Percentiles rank a stretch among this genome's conserved stretches.
Evolutionary conservation across 1,139 yeast species (phyloP).

Genomic region (Sugiyamaella paludigena): DNA sequence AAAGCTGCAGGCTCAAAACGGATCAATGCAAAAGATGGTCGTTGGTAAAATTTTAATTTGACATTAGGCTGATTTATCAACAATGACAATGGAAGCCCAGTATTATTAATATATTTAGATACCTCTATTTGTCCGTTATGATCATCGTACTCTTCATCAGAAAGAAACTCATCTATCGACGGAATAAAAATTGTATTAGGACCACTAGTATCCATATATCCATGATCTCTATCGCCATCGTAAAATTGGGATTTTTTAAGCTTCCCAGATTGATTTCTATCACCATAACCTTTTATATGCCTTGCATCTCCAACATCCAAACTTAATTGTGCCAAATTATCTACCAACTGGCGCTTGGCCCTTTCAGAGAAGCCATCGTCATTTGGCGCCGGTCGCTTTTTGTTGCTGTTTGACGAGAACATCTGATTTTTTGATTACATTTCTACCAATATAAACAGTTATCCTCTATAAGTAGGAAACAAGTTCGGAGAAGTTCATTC

Average conservation of each 20-base stretch:
- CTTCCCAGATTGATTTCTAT: not conserved
- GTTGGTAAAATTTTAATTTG: conserved; percentile 21
- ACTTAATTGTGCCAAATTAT: conserved; percentile 10
- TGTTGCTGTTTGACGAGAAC: not conserved
- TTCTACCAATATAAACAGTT: too few species aligned
- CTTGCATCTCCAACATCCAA: conserved; percentile 1
- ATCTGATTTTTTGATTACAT: too few species aligned
- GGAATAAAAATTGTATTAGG: conserved; percentile 28
- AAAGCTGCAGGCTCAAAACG: conserved; percentile 19
- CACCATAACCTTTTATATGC: not conserved
- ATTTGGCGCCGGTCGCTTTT: conserved; percentile 1
- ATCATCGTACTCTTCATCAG: conserved; percentile 19
- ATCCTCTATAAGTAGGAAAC: too few species aligned
- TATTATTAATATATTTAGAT: conserved; percentile 17
- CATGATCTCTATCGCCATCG: conserved; percentile 3
- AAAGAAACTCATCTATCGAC: conserved; percentile 28
- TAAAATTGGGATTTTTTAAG: too few species aligned
- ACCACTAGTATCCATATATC: conserved; percentile 24
- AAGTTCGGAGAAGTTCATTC: too few species aligned
- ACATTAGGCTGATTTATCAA: conserved; percentile 10
- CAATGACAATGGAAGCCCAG: conserved; percentile 23
- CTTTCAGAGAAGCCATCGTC: conserved; percentile 3
- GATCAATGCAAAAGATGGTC: conserved; percentile 26
- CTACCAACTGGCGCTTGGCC: conserved; percentile 13
- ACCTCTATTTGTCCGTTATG: conserved; percentile 3